Evolutionary conservation across 345 rosid species (phyloP), one percentile per base, ranked within the genome.

Genomic region (Dovyalis caffra): DNA sequence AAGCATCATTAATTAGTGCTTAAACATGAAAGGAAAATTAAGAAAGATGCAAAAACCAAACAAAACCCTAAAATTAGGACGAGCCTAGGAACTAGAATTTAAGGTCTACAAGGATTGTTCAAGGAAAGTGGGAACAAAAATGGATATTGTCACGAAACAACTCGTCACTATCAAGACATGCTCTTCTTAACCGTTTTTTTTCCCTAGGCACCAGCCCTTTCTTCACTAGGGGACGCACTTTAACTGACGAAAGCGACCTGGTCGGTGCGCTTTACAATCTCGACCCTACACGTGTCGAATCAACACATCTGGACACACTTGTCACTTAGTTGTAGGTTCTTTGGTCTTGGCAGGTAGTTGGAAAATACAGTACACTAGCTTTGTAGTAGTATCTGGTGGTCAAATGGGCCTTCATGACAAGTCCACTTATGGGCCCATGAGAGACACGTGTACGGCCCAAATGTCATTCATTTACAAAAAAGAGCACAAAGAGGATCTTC

Each of bases 121-220:
- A 49, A 6, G 47, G 3, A 12, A 12, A 14, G 47, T 43, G 47
- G 12, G n/a, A 6, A 6, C 56, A 49, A 20, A 6, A 6, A 49
- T 5, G 6, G 15, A 16, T 18, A 40, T 5, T 33, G 43, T 8
- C 61, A 51, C 4, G 16, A 51, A 6, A 4, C 26, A 20, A 32
- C 25, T 6, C 33, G 18, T 16, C 38, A 47, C 38, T 23, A 2
- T n/a, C 15, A 4, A 25, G 3, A 14, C 63, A 32, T 7, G 69
- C 72, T 33, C 11, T 14, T 33, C 11, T 14, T 25, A 69, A 66
- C 82, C 78, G 74, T 73, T 70, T 69, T 69, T 61, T n/a, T n/a
- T n/a, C n/a, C n/a, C n/a, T 40, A 26, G 78, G 80, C 66, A 71
- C 4, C n/a, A 26, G 81, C 71, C 74, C 51, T 69, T 61, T 76